A percentile compares a stretch with the other conserved stretches of the same genome.
phyloP scores from a whole-genome alignment of 495 filamentous ascomycete species.

The Hypoxylon crocopeplum region DNA sequence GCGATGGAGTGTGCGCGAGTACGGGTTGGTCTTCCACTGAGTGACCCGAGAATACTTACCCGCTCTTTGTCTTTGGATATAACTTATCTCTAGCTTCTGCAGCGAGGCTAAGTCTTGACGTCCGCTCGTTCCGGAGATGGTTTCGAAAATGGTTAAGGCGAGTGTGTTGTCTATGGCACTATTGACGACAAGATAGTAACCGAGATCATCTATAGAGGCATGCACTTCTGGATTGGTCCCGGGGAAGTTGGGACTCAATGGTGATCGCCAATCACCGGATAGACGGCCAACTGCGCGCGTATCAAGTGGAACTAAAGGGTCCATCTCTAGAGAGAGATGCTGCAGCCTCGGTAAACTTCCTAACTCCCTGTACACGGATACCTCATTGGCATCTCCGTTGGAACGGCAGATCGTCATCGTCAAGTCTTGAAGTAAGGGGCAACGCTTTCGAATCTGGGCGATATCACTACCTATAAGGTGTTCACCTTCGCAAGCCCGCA shows the following conservation, averaged over 20 bases:
- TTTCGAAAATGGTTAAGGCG: neutral
- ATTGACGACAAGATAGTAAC: no score
- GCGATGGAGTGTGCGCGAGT: no score
- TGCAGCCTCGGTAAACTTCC: constrained; percentile 4
- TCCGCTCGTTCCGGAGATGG: neutral
- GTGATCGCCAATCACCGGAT: no score
- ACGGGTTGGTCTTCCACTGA: no score
- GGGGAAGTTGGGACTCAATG: no score
- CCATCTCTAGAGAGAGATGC: neutral
- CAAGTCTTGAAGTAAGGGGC: neutral
- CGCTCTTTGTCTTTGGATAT: no score
- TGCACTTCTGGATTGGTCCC: no score
- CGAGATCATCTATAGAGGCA: no score
- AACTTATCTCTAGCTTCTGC: neutral
- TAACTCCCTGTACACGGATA: neutral
- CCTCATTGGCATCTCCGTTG: neutral
- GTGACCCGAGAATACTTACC: no score
- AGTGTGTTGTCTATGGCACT: constrained; percentile 1
- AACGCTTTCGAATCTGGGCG: neutral
- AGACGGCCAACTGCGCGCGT: no score
- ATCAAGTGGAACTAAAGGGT: no score
- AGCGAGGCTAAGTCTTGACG: neutral
- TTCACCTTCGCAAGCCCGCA: no score
- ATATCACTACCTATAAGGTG: neutral
- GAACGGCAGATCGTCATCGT: neutral